Percentiles rank a stretch among this genome's conserved stretches.
Evolutionary conservation across 176 grass and related monocot species (phyloP).

Genomic region (Otatea glauca): DNA sequence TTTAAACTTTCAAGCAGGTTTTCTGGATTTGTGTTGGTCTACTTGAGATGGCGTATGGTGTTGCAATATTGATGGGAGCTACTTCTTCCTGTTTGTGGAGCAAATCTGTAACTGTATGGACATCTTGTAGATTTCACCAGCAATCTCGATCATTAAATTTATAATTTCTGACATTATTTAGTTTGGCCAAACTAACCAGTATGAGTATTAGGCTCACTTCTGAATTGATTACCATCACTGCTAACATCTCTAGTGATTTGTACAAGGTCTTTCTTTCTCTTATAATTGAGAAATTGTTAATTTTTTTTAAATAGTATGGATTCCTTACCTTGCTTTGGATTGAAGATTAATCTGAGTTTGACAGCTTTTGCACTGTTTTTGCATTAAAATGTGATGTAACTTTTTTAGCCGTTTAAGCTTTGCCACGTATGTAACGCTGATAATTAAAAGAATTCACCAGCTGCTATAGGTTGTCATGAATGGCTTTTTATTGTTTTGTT

Average conservation of each 20-base stretch:
- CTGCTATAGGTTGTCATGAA: neutral
- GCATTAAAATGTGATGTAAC: neutral
- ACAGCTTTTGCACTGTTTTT: neutral
- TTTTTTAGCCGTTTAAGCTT: neutral
- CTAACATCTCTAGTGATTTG: neutral
- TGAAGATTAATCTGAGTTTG: neutral
- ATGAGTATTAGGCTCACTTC: neutral
- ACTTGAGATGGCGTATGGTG: conserved; percentile 80
- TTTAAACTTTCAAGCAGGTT: conserved; percentile 57
- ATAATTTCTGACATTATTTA: neutral
- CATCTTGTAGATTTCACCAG: neutral
- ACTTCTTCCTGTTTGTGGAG: conserved; percentile 78
- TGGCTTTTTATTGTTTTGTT: neutral
- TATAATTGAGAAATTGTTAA: neutral
- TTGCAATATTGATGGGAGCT: conserved; percentile 72
- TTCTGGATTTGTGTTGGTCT: conserved; percentile 92
- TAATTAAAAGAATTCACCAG: neutral
- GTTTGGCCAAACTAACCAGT: neutral
- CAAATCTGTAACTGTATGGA: conserved; percentile 74
- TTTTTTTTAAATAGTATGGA: neutral
- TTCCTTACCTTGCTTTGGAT: neutral
- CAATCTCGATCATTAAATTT: neutral
- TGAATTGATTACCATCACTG: neutral
- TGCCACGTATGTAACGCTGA: neutral
- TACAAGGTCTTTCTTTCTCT: neutral